These are phyloP conservation scores for Sporobolomyces pararoseus DNA, from an alignment of 768 basidiomycete genomes.

Conservation along the genomic window DNA sequence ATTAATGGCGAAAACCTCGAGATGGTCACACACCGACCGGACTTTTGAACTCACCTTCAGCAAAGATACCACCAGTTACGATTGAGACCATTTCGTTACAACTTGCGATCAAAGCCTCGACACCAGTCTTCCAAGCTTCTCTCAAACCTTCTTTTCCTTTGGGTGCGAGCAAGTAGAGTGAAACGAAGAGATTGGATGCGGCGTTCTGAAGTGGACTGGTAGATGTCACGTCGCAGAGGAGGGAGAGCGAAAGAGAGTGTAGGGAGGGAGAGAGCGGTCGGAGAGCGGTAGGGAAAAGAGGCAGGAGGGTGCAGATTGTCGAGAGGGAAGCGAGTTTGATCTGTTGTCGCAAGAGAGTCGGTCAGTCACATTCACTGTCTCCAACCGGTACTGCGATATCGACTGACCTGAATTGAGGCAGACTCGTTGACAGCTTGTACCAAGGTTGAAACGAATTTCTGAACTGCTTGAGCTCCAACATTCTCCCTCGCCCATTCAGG, in stretches of 20 bases:
- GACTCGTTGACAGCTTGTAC: slow-evolving; percentile 18
- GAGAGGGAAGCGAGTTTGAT: slow-evolving; percentile 20
- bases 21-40: no score
- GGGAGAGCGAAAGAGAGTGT: slow-evolving; percentile 31
- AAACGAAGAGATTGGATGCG: slow-evolving; percentile 29
- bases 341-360: not conserved
- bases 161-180: slow-evolving; percentile 38
- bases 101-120: slow-evolving; percentile 30
- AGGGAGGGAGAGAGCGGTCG: slow-evolving; percentile 31
- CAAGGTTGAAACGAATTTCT: slow-evolving; percentile 23
- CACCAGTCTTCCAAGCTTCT: slow-evolving; percentile 39
- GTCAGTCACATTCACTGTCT: no score
- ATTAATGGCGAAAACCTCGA: no score
- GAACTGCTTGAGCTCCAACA: slow-evolving; percentile 34
- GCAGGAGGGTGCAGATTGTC: slow-evolving; percentile 31
- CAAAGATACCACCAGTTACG: slow-evolving; percentile 22
- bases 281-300: slow-evolving; percentile 41
- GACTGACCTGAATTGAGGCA: not conserved
- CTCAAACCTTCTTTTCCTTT: slow-evolving; percentile 37
- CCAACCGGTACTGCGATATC: not conserved
- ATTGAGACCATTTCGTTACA: slow-evolving; percentile 12
- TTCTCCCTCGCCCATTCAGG: slow-evolving; percentile 41
- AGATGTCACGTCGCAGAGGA: not conserved
- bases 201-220: not conserved
- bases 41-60: slow-evolving; percentile 30